phyloP scores from a whole-genome alignment of 2,329 filamentous ascomycete genomes.

The Fusarium coicis region DNA sequence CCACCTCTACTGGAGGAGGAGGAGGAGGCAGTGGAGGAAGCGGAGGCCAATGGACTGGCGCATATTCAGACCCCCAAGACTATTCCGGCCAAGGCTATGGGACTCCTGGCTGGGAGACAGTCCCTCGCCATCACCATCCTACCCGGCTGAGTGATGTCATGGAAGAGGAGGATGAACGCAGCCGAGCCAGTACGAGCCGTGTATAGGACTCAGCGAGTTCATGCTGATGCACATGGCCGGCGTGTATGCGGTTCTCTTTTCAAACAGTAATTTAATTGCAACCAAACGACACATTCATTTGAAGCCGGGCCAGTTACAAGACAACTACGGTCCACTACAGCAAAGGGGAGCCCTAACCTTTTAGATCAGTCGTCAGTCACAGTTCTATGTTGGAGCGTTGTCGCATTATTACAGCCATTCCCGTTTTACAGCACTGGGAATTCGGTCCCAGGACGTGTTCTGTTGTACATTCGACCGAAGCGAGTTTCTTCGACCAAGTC shows the following conservation, averaged over 20 bases:
- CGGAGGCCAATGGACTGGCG: conserved; percentile 54
- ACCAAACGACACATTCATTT: conserved; percentile 11
- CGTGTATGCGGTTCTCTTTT: conserved; percentile 29
- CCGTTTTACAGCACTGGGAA: conserved; percentile 25
- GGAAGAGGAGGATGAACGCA: conserved; percentile 85
- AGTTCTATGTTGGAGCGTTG: conserved; percentile 26
- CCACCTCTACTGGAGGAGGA: conserved; percentile 45
- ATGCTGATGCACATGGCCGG: conserved; percentile 12
- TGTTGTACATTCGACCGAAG: conserved; percentile 34
- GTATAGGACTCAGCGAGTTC: conserved; percentile 43
- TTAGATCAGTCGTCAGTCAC: conserved; percentile 14
- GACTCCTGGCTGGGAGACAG: conserved; percentile 77
- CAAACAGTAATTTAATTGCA: conserved; percentile 27
- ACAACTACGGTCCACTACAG: conserved; percentile 4
- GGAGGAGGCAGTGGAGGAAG: conserved; percentile 54
- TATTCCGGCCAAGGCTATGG: conserved; percentile 75
- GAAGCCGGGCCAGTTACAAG: conserved; percentile 3
- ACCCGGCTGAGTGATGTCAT: conserved; percentile 89
- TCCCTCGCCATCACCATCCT: conserved; percentile 85
- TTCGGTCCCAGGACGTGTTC: conserved; percentile 7
- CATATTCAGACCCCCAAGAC: conserved; percentile 62
- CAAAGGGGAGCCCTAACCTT: conserved; percentile 1
- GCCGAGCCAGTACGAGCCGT: conserved; percentile 76
- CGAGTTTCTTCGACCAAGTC: conserved; percentile 37
- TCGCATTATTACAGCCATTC: conserved; percentile 34